Evolutionary conservation across 176 grass and related monocot genomes (phyloP), one percentile per base, ranked within the genome.

Genomic region (Bothriochloa decipiens): DNA sequence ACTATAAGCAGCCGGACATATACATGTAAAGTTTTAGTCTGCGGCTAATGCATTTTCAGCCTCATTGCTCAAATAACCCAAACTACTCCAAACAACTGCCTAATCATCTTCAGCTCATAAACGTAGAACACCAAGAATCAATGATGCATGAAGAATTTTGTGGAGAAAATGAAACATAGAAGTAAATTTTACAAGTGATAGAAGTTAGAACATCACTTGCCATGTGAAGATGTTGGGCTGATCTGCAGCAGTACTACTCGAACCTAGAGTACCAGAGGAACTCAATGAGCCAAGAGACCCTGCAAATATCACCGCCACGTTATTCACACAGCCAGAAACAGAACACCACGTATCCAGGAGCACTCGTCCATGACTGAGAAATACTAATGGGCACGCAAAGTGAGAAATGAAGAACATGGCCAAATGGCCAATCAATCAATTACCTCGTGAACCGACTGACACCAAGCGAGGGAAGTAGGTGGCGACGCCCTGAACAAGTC

Each of bases 381-480:
- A 37, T 3, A 20, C 4, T 35, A 63, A 13, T 20, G 13, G 28
- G 3, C 66, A 64, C 3, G 14, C 9, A 47, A 39, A 18, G 61
- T 55, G 15, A 85, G 0, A 75, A 77, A 87, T 3, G 66, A n/a
- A 28, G 3, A 46, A 58, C 11, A 50, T 20, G 62, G 40, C 1
- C 10, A 23, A 6, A 13, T 65, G 37, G 82, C 79, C 70, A 37
- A 82, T 84, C 86, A 99, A 84, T 82, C 70, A 37, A 82, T 84
- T 86, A 99, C 96, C 93, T 89, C 91, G 91, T 79, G 81, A 87
- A 49, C 91, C 93, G 8, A 96, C 79, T 4, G 96, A 96, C 50
- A 99, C 78, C 87, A 99, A 40, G 42, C 96, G 88, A 67, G 96
- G 96, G 84, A 84, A 91, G 74, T 96, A 96, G 39, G 93, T 94